Percentiles rank a stretch among this genome's conserved stretches.
Conservation (phyloP, 1,284 basidiomycete genomes). For the Neotropicomus parvogracilis region DNA sequence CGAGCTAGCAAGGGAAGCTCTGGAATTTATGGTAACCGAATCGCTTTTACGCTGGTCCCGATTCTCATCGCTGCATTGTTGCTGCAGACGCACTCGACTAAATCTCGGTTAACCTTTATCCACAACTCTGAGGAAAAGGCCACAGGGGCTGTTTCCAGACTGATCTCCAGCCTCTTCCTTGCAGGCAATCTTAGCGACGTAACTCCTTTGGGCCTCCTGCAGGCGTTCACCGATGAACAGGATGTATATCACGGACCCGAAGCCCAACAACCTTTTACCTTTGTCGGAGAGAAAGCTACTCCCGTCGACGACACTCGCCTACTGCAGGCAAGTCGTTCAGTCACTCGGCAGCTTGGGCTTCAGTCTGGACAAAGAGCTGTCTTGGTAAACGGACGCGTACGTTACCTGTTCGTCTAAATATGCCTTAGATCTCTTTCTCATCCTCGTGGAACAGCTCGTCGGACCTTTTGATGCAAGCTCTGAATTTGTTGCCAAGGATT, state of each 20-base stretch:
- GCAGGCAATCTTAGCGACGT: constrained; percentile 12
- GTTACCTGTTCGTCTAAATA: constrained; percentile 17
- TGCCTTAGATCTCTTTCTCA: background rate
- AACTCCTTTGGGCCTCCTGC: constrained; percentile 19
- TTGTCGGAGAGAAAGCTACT: constrained; percentile 37
- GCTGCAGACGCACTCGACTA: constrained; percentile 41
- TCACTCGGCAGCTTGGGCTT: constrained; percentile 54
- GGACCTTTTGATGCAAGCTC: constrained; percentile 52
- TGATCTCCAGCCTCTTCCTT: constrained; percentile 19
- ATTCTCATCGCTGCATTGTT: constrained; percentile 6
- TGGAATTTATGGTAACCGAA: constrained; percentile 60
- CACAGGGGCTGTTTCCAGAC: constrained; percentile 12
- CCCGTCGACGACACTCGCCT: constrained; percentile 16
- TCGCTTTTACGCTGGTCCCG: background rate
- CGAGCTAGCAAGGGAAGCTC: constrained; percentile 55
- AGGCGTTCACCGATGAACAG: constrained; percentile 6
- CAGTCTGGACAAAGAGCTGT: constrained; percentile 57
- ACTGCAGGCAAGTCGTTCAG: constrained; percentile 41
- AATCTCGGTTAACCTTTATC: constrained; percentile 58
- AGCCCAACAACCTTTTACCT: constrained; percentile 38
- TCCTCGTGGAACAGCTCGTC: constrained; percentile 47
- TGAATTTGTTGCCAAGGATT: constrained; percentile 65
- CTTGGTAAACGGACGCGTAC: constrained; percentile 79
- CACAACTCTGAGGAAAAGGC: constrained; percentile 49
- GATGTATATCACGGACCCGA: background rate